A percentile compares a stretch with the other conserved stretches of the same genome.
Conservation (phyloP, 2,329 filamentous ascomycete genomes). For the Calycina marina region DNA sequence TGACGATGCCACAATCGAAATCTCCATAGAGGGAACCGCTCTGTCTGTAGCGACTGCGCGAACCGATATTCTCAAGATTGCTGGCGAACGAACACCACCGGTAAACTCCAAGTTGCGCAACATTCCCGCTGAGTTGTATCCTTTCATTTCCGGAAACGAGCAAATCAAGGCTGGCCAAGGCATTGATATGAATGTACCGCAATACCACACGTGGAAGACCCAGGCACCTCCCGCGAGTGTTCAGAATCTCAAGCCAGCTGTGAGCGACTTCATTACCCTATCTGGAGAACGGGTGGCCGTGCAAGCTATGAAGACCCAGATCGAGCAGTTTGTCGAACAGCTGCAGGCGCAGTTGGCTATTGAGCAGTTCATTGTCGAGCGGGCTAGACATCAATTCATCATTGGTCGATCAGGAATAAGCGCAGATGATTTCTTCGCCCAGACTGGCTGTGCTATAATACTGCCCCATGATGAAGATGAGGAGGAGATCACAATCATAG, state of each 20-base stretch:
- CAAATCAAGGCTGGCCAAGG: conserved; percentile 52
- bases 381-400: conserved; percentile 87
- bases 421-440: conserved; percentile 71
- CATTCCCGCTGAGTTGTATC: conserved; percentile 85
- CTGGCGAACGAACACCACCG: conserved; percentile 70
- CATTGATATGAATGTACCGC: conserved; percentile 69
- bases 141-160: conserved; percentile 73
- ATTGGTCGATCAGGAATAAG: conserved; percentile 70
- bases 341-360: conserved; percentile 63
- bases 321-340: conserved; percentile 65
- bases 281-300: conserved; percentile 75
- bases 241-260: conserved; percentile 50
- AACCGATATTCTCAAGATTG: conserved; percentile 74
- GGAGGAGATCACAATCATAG: conserved; percentile 70
- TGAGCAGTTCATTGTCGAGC: conserved; percentile 63
- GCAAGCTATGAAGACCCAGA: conserved; percentile 62
- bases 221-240: conserved; percentile 52
- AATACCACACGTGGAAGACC: conserved; percentile 59
- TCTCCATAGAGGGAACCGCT: conserved; percentile 81
- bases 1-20: conserved; percentile 68
- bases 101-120: conserved; percentile 69
- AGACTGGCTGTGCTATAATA: conserved; percentile 83
- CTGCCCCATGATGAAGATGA: conserved; percentile 64
- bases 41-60: conserved; percentile 74
- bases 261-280: conserved; percentile 66